Base-by-base conservation (phyloP, 441 rosid species). In the Geranium incanum region DNA sequence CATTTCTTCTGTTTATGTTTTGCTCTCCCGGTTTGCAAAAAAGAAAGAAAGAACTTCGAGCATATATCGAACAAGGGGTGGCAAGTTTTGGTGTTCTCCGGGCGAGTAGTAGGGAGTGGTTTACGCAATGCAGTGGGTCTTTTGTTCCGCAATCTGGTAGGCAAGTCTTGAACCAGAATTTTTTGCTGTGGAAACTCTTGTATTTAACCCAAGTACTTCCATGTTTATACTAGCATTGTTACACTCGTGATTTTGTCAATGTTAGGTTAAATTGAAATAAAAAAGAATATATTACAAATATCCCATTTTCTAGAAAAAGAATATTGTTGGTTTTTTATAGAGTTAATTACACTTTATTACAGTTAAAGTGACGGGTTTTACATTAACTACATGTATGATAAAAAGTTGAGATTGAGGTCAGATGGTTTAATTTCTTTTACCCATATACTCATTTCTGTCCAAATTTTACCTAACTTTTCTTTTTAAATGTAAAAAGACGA, bases 31-130 rank as follows among this genome's bases (percentile, higher is more conserved):
- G 19, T 43, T 43, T 12, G 15, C 33, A 28, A 28, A 28, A 28
- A 28, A 28, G 3, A 28, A 52, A 4, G 59, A 52, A 52, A 18
- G 15, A 48, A 4, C 12, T 59, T 59, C 12, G 11, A 60, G 65
- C 12, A 60, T 21, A n/a, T 52, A 52, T n/a, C 36, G 36, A 60
- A 21, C 2, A 48, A 52, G 28, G 36, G 36, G 66, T 1, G 33
- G 66, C 66, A 60, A 60, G 66, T 60, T 59, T 16, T 59, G 64
- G 64, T 59, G 23, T 59, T 3, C 36, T 60, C 66, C 23, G 33
- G 33, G 33, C 33, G 1, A 28, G 33, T 28, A 59, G 11, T 19
- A 18, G 28, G 33, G 64, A 59, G 33, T 59, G 64, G 64, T 59
- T 59, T 59, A 19, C 28, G 15, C 66, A 62, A 62, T 62, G 66